A percentile compares a stretch with the other conserved stretches of the same genome.
Conservation (phyloP, 768 basidiomycete species). For the Mycena haematopus region DNA sequence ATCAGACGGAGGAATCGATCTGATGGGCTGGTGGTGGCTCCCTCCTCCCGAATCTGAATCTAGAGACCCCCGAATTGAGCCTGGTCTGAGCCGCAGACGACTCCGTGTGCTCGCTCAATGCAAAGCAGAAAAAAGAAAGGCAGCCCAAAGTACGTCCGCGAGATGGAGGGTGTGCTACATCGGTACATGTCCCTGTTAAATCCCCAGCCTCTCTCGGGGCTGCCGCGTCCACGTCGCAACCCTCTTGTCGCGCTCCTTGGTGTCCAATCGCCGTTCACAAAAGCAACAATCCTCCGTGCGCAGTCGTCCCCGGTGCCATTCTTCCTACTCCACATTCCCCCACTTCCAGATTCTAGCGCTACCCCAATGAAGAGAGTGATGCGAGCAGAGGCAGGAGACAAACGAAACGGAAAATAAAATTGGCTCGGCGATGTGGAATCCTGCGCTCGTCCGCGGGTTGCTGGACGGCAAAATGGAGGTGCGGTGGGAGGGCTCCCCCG, state of each 20-base stretch:
- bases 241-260: constrained; percentile 73
- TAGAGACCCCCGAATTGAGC: background rate
- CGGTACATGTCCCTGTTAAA: constrained; percentile 45
- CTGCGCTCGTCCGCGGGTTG: constrained; percentile 63
- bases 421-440: constrained; percentile 71
- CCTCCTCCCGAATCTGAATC: constrained; percentile 42
- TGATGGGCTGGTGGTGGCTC: constrained; percentile 94
- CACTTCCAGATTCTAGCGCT: constrained; percentile 28
- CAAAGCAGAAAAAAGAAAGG: constrained; percentile 87
- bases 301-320: constrained; percentile 80
- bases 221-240: constrained; percentile 21
- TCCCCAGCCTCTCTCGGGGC: background rate
- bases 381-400: constrained; percentile 14
- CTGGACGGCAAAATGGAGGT: constrained; percentile 67
- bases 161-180: constrained; percentile 88
- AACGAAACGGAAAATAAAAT: constrained; percentile 31
- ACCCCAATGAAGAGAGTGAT: background rate
- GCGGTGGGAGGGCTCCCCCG: constrained; percentile 63
- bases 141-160: constrained; percentile 84
- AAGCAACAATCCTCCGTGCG: constrained; percentile 68
- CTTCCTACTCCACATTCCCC: constrained; percentile 79
- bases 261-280: constrained; percentile 86
- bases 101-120: constrained; percentile 87
- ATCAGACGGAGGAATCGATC: constrained; percentile 89
- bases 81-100: constrained; percentile 45